Percentiles rank a stretch among this genome's conserved stretches.
Evolutionary conservation across 441 rosid genomes (phyloP).

Genomic region (Erodium texanum): DNA sequence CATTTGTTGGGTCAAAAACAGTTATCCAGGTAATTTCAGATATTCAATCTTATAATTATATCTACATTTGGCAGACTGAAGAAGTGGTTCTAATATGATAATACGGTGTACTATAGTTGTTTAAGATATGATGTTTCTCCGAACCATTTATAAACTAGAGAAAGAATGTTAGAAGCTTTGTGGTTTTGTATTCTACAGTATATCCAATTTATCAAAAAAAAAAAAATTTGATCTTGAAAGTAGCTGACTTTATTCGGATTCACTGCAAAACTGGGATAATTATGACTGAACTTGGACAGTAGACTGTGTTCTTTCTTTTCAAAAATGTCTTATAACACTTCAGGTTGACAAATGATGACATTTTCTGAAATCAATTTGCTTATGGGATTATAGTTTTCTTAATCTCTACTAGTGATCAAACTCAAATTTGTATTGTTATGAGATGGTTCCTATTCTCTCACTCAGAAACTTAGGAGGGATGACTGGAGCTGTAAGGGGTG

Average conservation of each 20-base stretch:
- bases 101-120: not conserved
- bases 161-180: not conserved
- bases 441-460: not conserved
- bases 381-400: not conserved
- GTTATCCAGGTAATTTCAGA: constrained; percentile 64
- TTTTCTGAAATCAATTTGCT: not conserved
- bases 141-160: not conserved
- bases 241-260: not conserved
- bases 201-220: too few relatives aligned
- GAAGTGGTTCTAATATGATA: not conserved
- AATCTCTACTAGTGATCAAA: not conserved
- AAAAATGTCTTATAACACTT: not conserved
- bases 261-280: not conserved
- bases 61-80: not conserved
- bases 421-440: not conserved
- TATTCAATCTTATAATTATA: constrained; percentile 1
- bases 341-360: not conserved
- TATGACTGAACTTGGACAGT: not conserved
- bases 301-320: not conserved
- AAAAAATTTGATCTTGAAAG: too few relatives aligned
- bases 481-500: not conserved
- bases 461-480: not conserved
- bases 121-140: not conserved
- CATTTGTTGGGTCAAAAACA: constrained; percentile 88
- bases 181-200: not conserved